Percentiles rank a stretch among this genome's conserved stretches.
These are phyloP conservation scores for Hygrophila difformis DNA, from an alignment of 257 asterid genomes.

Conservation along the genomic window DNA sequence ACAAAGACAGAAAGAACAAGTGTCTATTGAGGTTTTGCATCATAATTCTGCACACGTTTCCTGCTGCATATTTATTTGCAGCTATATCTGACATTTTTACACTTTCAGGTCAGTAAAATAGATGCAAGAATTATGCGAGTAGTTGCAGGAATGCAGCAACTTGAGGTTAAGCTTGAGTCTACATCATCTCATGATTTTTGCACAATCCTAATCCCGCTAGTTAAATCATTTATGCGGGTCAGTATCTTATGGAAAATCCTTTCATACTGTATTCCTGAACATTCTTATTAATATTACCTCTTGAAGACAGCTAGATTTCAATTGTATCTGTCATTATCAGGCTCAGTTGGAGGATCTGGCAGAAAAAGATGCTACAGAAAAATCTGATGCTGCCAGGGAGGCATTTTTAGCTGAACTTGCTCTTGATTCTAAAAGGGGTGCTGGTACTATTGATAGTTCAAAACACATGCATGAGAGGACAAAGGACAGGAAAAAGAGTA, in stretches of 20 bases:
- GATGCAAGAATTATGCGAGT: conserved; percentile 75
- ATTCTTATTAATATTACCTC: conserved; percentile 11
- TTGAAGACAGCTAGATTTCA: conserved; percentile 16
- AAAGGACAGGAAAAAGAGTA: conserved; percentile 76
- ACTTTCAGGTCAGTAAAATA: conserved; percentile 79
- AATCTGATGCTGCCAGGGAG: conserved; percentile 95
- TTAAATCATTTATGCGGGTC: conserved; percentile 84
- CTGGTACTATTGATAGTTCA: conserved; percentile 40
- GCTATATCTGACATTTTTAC: conserved; percentile 24
- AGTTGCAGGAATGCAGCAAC: conserved; percentile 62
- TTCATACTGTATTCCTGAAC: conserved; percentile 1
- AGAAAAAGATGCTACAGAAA: conserved; percentile 91
- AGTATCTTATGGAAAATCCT: conserved; percentile 19
- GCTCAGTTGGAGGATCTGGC: conserved; percentile 78
- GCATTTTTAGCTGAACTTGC: conserved; percentile 95
- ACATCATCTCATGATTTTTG: conserved; percentile 64
- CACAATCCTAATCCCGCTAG: conserved; percentile 58
- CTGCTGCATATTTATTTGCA: conserved; percentile 2
- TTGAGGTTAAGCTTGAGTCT: conserved; percentile 62
- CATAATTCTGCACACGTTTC: conserved; percentile 8
- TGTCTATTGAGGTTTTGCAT: conserved; percentile 72
- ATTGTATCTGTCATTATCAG: conserved; percentile 32
- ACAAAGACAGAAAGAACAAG: conserved; percentile 89
- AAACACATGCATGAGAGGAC: conserved; percentile 55
- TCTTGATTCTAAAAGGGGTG: conserved; percentile 61